phyloP scores from a whole-genome alignment of 768 basidiomycete species.

The Gloeopeniophorella convolvens region DNA sequence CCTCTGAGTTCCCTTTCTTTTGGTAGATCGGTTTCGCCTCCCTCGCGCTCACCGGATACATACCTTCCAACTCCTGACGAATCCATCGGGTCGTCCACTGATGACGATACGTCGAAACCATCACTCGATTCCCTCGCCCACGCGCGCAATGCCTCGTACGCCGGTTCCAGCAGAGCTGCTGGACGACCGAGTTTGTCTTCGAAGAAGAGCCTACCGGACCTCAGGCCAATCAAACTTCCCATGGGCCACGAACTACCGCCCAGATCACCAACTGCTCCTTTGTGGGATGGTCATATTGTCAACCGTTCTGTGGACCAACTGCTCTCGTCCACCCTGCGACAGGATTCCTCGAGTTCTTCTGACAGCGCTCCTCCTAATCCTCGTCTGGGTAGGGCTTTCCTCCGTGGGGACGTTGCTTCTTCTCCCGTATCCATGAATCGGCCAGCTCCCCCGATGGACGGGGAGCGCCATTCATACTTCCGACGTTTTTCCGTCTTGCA shows the following conservation, averaged over 20 bases:
- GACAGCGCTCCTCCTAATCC: slow-evolving; percentile 23
- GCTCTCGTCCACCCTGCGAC: slow-evolving; percentile 35
- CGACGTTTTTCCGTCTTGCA: slow-evolving; percentile 81
- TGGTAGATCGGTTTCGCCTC: slow-evolving; percentile 29
- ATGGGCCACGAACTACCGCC: slow-evolving; percentile 27
- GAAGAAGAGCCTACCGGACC: slow-evolving; percentile 86
- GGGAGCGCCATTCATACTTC: slow-evolving; percentile 90
- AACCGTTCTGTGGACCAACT: slow-evolving; percentile 17
- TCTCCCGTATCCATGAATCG: slow-evolving; percentile 38
- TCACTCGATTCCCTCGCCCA: slow-evolving; percentile 27
- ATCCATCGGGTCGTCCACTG: slow-evolving; percentile 40
- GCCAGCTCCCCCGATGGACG: slow-evolving; percentile 55
- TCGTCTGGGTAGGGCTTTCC: slow-evolving; percentile 23
- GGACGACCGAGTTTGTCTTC: slow-evolving; percentile 36
- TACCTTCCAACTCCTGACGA: slow-evolving; percentile 54
- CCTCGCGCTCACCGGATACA: slow-evolving; percentile 45
- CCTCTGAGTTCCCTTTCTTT: slow-evolving; percentile 40
- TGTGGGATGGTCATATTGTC: slow-evolving; percentile 6
- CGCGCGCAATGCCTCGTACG: slow-evolving; percentile 47
- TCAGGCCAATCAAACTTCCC: slow-evolving; percentile 48
- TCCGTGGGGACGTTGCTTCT: slow-evolving; percentile 29
- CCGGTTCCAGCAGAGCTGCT: slow-evolving; percentile 32
- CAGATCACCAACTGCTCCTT: slow-evolving; percentile 3
- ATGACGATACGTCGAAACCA: slow-evolving; percentile 32
- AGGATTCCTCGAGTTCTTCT: slow-evolving; percentile 42